A percentile compares a stretch with the other conserved stretches of the same genome.
phyloP scores from a whole-genome alignment of 352 stramenopile genomes.

The Globisporangium nodosum region DNA sequence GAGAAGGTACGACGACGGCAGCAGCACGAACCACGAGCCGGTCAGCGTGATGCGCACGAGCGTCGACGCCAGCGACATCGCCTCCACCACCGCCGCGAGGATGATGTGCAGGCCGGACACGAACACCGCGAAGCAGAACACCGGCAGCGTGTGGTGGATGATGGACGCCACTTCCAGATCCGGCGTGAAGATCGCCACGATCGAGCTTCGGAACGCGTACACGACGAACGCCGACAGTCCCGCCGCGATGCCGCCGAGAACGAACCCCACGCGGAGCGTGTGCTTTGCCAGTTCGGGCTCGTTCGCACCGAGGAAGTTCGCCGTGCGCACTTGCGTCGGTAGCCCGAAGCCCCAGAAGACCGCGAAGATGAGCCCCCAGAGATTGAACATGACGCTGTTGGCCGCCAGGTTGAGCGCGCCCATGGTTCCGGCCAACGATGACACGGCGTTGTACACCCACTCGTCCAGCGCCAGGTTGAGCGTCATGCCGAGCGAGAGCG shows the following conservation, averaged over 20 bases:
- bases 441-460: slow-evolving; percentile 78
- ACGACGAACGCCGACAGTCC: slow-evolving; percentile 46
- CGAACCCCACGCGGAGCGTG: slow-evolving; percentile 58
- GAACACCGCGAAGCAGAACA: slow-evolving; percentile 72
- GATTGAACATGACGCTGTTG: slow-evolving; percentile 79
- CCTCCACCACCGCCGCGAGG: slow-evolving; percentile 68
- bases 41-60: slow-evolving; percentile 64
- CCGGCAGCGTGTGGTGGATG: slow-evolving; percentile 51
- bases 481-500: slow-evolving; percentile 69
- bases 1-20: slow-evolving; percentile 54
- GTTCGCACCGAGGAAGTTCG: slow-evolving; percentile 73
- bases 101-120: slow-evolving; percentile 76
- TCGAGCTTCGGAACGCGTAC: slow-evolving; percentile 36
- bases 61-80: slow-evolving; percentile 70
- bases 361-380: slow-evolving; percentile 79
- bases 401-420: slow-evolving; percentile 59
- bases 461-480: slow-evolving; percentile 73
- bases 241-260: slow-evolving; percentile 48
- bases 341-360: slow-evolving; percentile 84
- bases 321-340: slow-evolving; percentile 66
- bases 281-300: slow-evolving; percentile 46
- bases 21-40: slow-evolving; percentile 67
- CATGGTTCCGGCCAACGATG: slow-evolving; percentile 58
- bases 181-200: slow-evolving; percentile 65
- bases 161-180: slow-evolving; percentile 39